Percentiles rank a stretch among this genome's conserved stretches.
Evolutionary conservation across 2,329 filamentous ascomycete species (phyloP).

Genomic region (Colletotrichum sojae): DNA sequence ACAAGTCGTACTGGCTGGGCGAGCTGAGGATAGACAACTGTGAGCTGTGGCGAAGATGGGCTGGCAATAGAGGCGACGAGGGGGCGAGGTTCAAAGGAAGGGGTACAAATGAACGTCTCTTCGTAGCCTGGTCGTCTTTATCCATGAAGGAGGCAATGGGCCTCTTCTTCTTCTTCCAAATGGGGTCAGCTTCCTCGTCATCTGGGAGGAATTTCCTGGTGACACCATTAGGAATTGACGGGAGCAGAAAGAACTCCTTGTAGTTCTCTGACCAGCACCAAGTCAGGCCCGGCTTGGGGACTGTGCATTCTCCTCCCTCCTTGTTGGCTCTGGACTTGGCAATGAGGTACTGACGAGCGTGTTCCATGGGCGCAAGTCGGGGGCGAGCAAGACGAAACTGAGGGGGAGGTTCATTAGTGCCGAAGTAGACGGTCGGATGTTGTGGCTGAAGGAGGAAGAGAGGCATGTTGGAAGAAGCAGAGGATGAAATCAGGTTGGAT

Average conservation of each 20-base stretch:
- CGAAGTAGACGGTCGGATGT: conserved; percentile 31
- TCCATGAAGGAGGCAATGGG: background rate
- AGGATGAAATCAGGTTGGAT: conserved; percentile 27
- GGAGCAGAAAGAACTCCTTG: conserved; percentile 56
- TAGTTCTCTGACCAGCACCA: conserved; percentile 52
- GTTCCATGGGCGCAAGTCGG: conserved; percentile 58
- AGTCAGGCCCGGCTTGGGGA: conserved; percentile 48
- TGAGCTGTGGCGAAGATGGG: conserved; percentile 18
- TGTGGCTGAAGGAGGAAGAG: conserved; percentile 36
- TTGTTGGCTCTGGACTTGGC: conserved; percentile 49
- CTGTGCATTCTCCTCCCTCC: conserved; percentile 46
- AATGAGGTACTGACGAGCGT: conserved; percentile 52
- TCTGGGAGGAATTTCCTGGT: conserved; percentile 29
- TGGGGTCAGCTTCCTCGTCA: conserved; percentile 8
- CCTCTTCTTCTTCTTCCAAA: conserved; percentile 25
- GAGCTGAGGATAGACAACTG: background rate
- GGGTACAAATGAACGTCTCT: conserved; percentile 25
- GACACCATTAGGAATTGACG: conserved; percentile 49
- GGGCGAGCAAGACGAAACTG: conserved; percentile 33
- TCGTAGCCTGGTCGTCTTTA: conserved; percentile 4
- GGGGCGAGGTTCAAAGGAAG: conserved; percentile 34
- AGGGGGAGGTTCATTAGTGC: conserved; percentile 29
- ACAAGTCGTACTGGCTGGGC: background rate
- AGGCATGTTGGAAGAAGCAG: conserved; percentile 24
- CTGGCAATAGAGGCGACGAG: conserved; percentile 29